A percentile compares a stretch with the other conserved stretches of the same genome.
phyloP scores from a whole-genome alignment of 805 yeast species.

The Cyberlindnera misumaiensis region DNA sequence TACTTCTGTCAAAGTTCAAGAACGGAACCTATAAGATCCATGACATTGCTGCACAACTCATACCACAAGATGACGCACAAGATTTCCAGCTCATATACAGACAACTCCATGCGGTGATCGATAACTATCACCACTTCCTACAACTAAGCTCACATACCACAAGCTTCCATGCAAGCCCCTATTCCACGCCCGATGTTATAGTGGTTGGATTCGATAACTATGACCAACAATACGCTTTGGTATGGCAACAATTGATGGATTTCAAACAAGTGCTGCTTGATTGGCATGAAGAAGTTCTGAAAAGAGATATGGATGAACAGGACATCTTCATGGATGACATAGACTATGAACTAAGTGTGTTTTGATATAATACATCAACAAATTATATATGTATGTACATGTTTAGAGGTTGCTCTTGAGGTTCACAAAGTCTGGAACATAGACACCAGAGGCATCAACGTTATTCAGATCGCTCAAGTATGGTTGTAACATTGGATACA shows the following conservation, averaged over 20 bases:
- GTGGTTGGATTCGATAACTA: slow-evolving; percentile 13
- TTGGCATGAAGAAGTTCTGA: slow-evolving; percentile 8
- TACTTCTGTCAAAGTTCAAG: neutral
- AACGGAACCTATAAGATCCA: neutral
- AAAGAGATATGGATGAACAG: slow-evolving; percentile 1
- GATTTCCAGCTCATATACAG: neutral
- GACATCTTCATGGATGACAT: neutral
- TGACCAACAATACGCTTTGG: slow-evolving; percentile 7
- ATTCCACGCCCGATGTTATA: slow-evolving; percentile 9
- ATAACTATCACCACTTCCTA: neutral
- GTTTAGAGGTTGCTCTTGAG: slow-evolving; percentile 2
- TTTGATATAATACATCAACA: too few relatives aligned
- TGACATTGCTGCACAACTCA: neutral
- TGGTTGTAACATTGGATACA: slow-evolving; percentile 10
- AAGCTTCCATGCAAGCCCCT: slow-evolving; percentile 12
- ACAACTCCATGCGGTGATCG: neutral
- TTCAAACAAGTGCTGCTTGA: slow-evolving; percentile 6
- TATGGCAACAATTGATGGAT: slow-evolving; percentile 6
- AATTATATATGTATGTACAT: neutral
- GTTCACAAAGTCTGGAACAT: slow-evolving; percentile 10
- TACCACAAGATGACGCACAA: neutral
- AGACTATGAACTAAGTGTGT: neutral
- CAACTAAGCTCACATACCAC: slow-evolving; percentile 6
- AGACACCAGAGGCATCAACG: slow-evolving; percentile 9
- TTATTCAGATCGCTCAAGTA: slow-evolving; percentile 7